phyloP scores from a whole-genome alignment of 257 asterid species.

The Voacanga thouarsii region DNA sequence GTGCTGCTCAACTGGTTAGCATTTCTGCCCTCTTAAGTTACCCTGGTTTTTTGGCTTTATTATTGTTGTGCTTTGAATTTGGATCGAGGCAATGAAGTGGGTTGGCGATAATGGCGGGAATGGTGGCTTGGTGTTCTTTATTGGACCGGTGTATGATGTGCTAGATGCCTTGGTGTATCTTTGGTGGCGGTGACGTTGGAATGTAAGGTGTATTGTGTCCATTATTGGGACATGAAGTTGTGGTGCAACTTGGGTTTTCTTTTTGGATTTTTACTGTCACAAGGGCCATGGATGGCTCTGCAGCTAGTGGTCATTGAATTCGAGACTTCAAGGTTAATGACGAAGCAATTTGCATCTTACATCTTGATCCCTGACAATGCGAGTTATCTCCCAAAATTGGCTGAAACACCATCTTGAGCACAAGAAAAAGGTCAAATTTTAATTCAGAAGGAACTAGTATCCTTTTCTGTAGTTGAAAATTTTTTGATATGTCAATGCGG shows the following conservation, averaged over 20 bases:
- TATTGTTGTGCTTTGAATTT: conserved; percentile 2
- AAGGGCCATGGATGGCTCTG: no score
- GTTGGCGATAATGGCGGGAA: background rate
- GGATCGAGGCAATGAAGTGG: background rate
- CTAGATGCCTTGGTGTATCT: background rate
- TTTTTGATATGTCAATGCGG: no score
- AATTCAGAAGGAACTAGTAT: no score
- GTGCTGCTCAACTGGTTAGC: background rate
- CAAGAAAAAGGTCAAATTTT: no score
- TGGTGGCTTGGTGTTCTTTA: background rate
- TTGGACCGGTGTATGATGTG: background rate
- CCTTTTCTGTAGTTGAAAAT: no score
- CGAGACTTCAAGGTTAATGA: no score
- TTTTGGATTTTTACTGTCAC: no score
- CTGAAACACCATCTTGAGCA: no score
- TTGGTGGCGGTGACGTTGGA: conserved; percentile 11
- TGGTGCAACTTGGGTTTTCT: background rate
- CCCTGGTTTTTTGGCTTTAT: background rate
- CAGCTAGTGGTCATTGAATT: no score
- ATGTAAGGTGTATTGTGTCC: background rate
- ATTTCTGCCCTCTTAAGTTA: background rate
- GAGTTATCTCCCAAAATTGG: no score
- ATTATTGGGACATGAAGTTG: background rate
- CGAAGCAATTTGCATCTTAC: no score
- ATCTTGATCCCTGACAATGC: no score